A percentile compares a stretch with the other conserved stretches of the same genome.
These are phyloP conservation scores for Tylopilus balloui DNA, from an alignment of 768 basidiomycete species.

Conservation along the genomic window DNA sequence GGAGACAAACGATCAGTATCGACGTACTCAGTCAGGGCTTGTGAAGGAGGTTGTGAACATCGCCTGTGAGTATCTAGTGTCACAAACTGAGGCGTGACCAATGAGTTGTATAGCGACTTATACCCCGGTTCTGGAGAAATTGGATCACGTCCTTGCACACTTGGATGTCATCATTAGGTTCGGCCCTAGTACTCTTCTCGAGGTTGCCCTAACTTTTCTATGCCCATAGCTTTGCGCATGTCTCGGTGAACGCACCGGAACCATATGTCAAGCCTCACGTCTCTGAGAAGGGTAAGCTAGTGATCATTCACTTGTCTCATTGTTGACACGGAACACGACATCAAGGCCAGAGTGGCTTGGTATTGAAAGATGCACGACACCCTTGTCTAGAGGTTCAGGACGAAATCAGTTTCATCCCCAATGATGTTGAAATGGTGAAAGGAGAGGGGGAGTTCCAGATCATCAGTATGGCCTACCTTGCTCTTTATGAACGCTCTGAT, in stretches of 20 bases:
- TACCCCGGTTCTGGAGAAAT: conserved; percentile 76
- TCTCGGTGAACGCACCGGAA: conserved; percentile 81
- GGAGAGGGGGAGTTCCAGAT: conserved; percentile 94
- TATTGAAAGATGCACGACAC: conserved; percentile 85
- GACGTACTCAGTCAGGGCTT: conserved; percentile 68
- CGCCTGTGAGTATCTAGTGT: conserved; percentile 55
- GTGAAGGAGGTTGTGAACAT: conserved; percentile 93
- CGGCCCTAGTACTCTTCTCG: neutral
- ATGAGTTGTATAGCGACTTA: conserved; percentile 68
- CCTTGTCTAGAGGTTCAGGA: conserved; percentile 97
- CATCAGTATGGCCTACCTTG: conserved; percentile 57
- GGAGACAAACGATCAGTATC: conserved; percentile 65
- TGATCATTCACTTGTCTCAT: neutral
- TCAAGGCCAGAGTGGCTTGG: conserved; percentile 72
- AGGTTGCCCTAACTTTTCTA: neutral
- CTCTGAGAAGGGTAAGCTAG: conserved; percentile 59
- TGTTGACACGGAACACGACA: neutral
- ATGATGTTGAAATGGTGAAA: conserved; percentile 93
- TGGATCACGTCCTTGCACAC: conserved; percentile 83
- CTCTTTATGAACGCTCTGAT: neutral
- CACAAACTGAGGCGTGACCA: neutral
- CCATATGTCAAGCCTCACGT: conserved; percentile 86
- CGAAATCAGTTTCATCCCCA: conserved; percentile 91
- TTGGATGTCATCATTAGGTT: conserved; percentile 90
- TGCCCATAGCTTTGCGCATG: conserved; percentile 75